A percentile compares a stretch with the other conserved stretches of the same genome.
phyloP scores from a whole-genome alignment of 2,329 filamentous ascomycete genomes.

The Sporothrix protearum region DNA sequence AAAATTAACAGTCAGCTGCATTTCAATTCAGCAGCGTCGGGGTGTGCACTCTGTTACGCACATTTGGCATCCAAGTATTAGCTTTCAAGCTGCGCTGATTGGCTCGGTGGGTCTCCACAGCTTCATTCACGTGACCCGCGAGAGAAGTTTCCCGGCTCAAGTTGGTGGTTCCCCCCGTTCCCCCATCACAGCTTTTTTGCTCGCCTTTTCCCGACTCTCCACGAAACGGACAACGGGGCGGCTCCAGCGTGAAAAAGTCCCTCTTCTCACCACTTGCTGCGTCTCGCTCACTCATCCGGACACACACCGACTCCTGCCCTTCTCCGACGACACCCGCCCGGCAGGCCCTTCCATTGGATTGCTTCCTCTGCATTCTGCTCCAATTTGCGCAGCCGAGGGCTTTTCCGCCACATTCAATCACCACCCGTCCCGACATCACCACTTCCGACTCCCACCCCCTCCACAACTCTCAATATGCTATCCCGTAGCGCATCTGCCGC shows the following conservation, averaged over 20 bases:
- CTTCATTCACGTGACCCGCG: slow-evolving; percentile 24
- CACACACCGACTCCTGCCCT: neutral
- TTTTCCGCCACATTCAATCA: neutral
- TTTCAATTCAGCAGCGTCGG: neutral
- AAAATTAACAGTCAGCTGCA: neutral
- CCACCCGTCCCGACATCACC: neutral
- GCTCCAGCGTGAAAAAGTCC: slow-evolving; percentile 1
- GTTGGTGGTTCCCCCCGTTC: slow-evolving; percentile 1
- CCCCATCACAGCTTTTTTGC: slow-evolving; percentile 25
- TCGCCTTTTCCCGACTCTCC: slow-evolving; percentile 25
- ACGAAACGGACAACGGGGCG: slow-evolving; percentile 23
- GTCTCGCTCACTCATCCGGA: neutral
- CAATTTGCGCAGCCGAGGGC: slow-evolving; percentile 17
- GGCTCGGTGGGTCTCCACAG: slow-evolving; percentile 5
- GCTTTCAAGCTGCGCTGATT: slow-evolving; percentile 28
- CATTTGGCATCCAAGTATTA: slow-evolving; percentile 25
- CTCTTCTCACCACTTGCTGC: neutral
- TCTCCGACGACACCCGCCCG: neutral
- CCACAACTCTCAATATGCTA: slow-evolving; percentile 19
- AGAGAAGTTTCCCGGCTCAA: slow-evolving; percentile 23
- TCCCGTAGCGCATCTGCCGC: slow-evolving; percentile 25
- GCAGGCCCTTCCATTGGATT: slow-evolving; percentile 2
- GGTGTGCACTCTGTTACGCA: too few species aligned
- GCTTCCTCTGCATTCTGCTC: slow-evolving; percentile 17
- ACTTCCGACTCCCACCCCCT: neutral